Base-by-base conservation (phyloP, 2,329 filamentous ascomycete species). In the Fusarium devonianum region DNA sequence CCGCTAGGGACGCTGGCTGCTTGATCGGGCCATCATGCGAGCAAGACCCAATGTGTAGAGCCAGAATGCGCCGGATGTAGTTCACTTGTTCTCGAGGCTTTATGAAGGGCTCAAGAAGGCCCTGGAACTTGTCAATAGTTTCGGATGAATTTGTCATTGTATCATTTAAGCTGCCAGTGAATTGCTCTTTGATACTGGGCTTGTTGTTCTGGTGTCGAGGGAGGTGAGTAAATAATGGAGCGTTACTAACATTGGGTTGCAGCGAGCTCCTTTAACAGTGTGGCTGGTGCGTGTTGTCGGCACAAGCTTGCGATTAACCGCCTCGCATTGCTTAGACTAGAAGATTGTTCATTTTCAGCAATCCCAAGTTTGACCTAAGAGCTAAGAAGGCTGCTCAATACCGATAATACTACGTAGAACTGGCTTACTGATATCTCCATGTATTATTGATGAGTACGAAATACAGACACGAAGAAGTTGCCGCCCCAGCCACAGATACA, bases 61-160 rank as follows among this genome's bases (percentile, higher is more conserved):
- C 76, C 34, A 85, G 64, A 21, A 84, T 71, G 38, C 78, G 79
- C 53, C 81, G 76, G 46, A 87, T 80, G 35, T 80, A 79, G 25
- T 77, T 73, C 37, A 78, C 75, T 58, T 87, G 81, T 48, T 85
- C 81, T 18, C 82, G 77, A 19, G 80, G 76, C 40, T 80, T 82
- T 46, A 86, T 73, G 52, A 77, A 84, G 4, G 80, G 78, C 23
- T 74, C 70, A 16, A 87, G 73, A 13, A 68, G 70, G 29, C 71
- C 68, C 44, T 77, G 73, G 23, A 80, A 67, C 23, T 68, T 68
- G 36, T 71, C 63, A 45, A 65, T 39, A 9, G 52, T 55, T 25
- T 77, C 71, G 14, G 70, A 49, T 21, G 72, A 43, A 54, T 66
- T 57, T 14, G 58, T 28, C 71, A 74, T 73, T 36, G 28, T 61